Conservation (phyloP, 2,329 filamentous ascomycete genomes). For the Cadophora sp. region DNA sequence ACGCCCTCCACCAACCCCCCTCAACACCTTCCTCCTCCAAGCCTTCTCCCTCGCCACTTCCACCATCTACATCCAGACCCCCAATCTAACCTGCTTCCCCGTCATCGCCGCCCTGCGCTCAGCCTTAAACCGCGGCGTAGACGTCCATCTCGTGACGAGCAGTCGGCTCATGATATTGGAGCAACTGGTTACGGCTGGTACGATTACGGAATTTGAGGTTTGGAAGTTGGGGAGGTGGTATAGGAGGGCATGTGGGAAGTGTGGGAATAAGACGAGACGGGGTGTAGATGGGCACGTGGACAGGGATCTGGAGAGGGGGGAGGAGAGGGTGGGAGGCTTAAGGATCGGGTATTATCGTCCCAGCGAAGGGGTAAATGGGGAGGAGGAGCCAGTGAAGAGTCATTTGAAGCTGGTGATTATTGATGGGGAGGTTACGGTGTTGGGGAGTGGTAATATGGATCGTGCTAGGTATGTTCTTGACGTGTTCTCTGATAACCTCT, state of each 20-base stretch:
- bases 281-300: neutral
- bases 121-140: constrained; percentile 69
- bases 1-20: constrained; percentile 49
- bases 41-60: constrained; percentile 69
- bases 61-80: constrained; percentile 76
- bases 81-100: constrained; percentile 75
- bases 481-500: too few relatives aligned
- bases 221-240: constrained; percentile 64
- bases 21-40: constrained; percentile 68
- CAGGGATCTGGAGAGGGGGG: constrained; percentile 20
- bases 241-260: constrained; percentile 40
- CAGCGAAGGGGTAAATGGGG: constrained; percentile 32
- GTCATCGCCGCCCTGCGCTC: constrained; percentile 66
- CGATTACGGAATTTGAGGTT: constrained; percentile 72
- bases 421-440: constrained; percentile 69
- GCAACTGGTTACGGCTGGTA: constrained; percentile 81
- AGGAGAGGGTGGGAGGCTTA: constrained; percentile 39
- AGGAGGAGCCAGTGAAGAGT: constrained; percentile 69
- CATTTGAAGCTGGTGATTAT: constrained; percentile 82
- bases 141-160: constrained; percentile 72
- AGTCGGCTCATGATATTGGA: constrained; percentile 77
- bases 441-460: constrained; percentile 86
- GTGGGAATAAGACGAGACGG: constrained; percentile 28
- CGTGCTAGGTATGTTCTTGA: constrained; percentile 59
- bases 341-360: constrained; percentile 41